Evolutionary conservation across 164 flowering plant genomes (phyloP).

Genomic region (Dillenia suffruticosa): DNA sequence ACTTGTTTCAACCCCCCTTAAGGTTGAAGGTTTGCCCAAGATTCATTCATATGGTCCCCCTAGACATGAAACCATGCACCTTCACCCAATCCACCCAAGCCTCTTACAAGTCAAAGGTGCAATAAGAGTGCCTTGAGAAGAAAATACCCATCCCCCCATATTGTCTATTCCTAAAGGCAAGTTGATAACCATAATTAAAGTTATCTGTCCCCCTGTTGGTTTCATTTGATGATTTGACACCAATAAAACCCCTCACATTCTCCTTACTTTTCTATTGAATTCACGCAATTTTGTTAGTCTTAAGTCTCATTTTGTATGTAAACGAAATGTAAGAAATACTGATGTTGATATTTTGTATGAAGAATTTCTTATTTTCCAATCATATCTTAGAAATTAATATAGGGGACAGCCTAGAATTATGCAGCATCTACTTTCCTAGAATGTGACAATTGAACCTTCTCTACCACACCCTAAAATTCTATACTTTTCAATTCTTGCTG

Average conservation of each 20-base stretch:
- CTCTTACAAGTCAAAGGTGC: constrained; percentile 29
- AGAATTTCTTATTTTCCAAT: too few species aligned
- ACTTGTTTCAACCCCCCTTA: constrained; percentile 2
- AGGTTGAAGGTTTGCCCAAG: constrained; percentile 13
- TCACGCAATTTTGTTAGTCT: too few species aligned
- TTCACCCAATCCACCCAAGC: constrained; percentile 21
- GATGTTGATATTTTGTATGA: too few species aligned
- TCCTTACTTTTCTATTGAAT: too few species aligned
- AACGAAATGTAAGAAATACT: too few species aligned
- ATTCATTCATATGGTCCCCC: constrained; percentile 8
- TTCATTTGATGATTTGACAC: constrained; percentile 25
- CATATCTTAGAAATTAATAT: too few species aligned
- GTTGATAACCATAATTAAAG: constrained; percentile 21
- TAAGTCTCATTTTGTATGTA: too few species aligned
- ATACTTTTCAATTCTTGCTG: too few species aligned
- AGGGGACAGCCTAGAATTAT: too few species aligned
- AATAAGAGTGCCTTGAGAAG: constrained; percentile 39
- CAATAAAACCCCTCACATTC: constrained; percentile 7
- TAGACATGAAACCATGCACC: constrained; percentile 18
- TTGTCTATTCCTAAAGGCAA: constrained; percentile 28
- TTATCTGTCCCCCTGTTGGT: constrained; percentile 14
- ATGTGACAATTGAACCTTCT: too few species aligned
- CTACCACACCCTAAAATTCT: too few species aligned
- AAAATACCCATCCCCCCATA: constrained; percentile 13
- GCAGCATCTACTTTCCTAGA: too few species aligned